These are phyloP conservation scores for Rhodotorula sp. DNA, from an alignment of 1,284 basidiomycete genomes.

Conservation along the genomic window DNA sequence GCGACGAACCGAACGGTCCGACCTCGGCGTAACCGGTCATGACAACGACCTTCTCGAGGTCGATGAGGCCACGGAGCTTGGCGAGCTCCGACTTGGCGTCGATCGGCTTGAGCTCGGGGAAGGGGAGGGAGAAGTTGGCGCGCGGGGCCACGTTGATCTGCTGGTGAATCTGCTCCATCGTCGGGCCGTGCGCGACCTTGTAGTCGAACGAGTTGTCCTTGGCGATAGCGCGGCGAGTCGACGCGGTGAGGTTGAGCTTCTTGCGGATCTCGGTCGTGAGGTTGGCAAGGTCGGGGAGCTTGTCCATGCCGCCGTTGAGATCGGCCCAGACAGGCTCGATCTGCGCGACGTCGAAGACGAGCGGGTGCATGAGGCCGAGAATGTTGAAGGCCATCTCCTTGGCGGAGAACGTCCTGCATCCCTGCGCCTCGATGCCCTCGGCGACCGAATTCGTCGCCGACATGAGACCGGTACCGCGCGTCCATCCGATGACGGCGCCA, in stretches of 20 bases:
- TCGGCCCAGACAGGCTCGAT: conserved; percentile 99
- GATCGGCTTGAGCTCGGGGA: conserved; percentile 65
- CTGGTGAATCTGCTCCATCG: conserved; percentile 89
- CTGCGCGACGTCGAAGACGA: conserved; percentile 99
- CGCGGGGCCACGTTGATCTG: conserved; percentile 90
- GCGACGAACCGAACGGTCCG: conserved; percentile 96
- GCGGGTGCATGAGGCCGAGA: conserved; percentile 92
- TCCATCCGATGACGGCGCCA: conserved; percentile 97
- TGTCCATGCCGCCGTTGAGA: conserved; percentile 95
- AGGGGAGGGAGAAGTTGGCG: conserved; percentile 94
- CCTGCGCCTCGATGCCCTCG: conserved; percentile 87
- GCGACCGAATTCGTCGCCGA: conserved; percentile 91
- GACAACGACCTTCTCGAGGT: conserved; percentile 93
- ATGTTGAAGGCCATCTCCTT: conserved; percentile 99
- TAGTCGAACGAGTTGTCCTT: conserved; percentile 94
- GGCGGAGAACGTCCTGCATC: conserved; percentile 95
- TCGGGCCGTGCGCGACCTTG: conserved; percentile 83
- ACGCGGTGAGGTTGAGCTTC: conserved; percentile 72
- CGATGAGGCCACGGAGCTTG: conserved; percentile 78
- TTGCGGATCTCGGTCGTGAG: conserved; percentile 82
- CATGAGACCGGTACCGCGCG: conserved; percentile 98
- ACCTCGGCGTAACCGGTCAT: conserved; percentile 96
- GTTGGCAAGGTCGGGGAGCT: conserved; percentile 88
- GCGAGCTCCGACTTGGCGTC: conserved; percentile 68
- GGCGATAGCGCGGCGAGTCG: conserved; percentile 86